phyloP scores from a whole-genome alignment of 257 asterid genomes.

The Nicotiana tabacum region DNA sequence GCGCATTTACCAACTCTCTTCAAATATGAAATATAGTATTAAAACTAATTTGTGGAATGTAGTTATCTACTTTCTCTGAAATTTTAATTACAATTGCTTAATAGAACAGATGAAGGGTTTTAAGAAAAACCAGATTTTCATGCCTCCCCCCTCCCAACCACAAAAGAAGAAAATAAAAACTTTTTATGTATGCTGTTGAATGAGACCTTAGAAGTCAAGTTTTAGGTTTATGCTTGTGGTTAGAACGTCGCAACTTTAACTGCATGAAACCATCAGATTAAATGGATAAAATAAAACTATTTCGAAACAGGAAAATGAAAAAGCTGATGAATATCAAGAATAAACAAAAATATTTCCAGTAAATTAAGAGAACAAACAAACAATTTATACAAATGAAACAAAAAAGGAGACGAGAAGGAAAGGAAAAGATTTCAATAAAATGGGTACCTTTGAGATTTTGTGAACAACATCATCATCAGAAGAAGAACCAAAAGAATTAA shows the following conservation, averaged over 20 bases:
- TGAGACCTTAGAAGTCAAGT: neutral
- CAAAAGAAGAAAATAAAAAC: neutral
- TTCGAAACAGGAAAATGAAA: no score
- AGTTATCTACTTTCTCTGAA: neutral
- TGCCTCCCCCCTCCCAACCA: neutral
- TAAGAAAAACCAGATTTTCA: neutral
- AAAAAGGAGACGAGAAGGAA: neutral
- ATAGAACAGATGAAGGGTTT: neutral
- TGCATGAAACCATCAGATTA: neutral
- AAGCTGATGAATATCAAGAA: neutral
- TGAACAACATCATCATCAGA: constrained; percentile 30
- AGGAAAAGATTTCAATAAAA: no score
- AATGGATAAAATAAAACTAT: neutral
- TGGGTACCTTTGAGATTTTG: constrained; percentile 40
- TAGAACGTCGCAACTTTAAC: neutral
- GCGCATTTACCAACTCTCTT: neutral
- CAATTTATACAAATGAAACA: no score
- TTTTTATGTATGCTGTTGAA: neutral
- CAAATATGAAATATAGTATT: neutral
- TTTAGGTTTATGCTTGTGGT: neutral
- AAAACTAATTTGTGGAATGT: neutral
- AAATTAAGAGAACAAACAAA: neutral
- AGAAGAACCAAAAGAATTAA: constrained; percentile 50
- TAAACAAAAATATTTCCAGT: neutral
- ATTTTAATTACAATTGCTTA: neutral